phyloP scores from a whole-genome alignment of 371 early-diverging fungal genomes.

The Parasitella parasitica region DNA sequence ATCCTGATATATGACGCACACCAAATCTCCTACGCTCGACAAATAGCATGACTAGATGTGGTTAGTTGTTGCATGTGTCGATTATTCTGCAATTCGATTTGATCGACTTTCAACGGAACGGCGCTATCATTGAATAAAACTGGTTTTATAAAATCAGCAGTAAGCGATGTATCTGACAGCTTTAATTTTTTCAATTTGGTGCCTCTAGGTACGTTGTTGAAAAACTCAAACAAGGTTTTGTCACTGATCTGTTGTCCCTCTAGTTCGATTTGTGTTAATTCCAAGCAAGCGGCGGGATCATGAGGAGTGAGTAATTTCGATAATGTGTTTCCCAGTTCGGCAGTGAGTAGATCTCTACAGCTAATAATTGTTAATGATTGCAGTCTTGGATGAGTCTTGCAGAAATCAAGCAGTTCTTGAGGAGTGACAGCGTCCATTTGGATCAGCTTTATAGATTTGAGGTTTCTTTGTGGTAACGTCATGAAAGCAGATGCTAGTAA shows the following conservation, averaged over 20 bases:
- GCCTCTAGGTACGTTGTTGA: background rate
- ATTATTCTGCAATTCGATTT: background rate
- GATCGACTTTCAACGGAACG: background rate
- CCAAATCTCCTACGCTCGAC: no score
- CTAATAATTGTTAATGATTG: background rate
- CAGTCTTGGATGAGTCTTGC: constrained; percentile 1
- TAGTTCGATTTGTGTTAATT: constrained; percentile 1
- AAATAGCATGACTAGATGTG: no score
- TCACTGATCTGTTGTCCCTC: constrained; percentile 2
- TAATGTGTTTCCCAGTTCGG: background rate
- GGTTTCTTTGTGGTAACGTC: background rate
- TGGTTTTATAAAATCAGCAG: background rate
- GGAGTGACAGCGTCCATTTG: constrained; percentile 13
- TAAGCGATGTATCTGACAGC: constrained; percentile 3
- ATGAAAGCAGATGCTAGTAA: constrained; percentile 4
- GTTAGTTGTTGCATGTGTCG: background rate
- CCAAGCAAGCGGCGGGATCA: background rate
- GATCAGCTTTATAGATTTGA: background rate
- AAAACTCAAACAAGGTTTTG: background rate
- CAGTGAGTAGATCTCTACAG: background rate
- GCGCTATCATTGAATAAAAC: background rate
- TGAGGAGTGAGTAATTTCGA: background rate
- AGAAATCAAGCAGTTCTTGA: background rate
- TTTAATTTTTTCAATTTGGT: background rate
- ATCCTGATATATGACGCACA: no score